These are phyloP conservation scores for Rhynchospora breviuscula DNA, from an alignment of 176 grass and related monocot genomes.

Conservation along the genomic window DNA sequence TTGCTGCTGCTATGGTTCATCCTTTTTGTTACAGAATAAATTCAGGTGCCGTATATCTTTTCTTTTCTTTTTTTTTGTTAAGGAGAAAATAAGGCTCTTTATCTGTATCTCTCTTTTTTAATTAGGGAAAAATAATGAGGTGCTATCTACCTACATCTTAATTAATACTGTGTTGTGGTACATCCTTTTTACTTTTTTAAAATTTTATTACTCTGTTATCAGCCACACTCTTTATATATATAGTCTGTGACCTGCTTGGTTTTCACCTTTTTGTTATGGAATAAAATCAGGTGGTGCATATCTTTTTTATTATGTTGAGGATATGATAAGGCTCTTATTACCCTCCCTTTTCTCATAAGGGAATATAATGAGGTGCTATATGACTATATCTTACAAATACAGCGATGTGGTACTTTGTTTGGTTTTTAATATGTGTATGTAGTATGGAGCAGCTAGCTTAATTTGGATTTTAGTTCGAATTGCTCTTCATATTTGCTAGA, in stretches of 20 bases:
- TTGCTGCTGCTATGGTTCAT: neutral
- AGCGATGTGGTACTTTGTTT: neutral
- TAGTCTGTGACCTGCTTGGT: neutral
- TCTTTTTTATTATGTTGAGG: neutral
- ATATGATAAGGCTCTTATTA: neutral
- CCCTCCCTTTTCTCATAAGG: neutral
- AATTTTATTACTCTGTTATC: too few species aligned
- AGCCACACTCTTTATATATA: too few species aligned
- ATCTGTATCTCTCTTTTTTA: neutral
- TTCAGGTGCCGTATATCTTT: neutral
- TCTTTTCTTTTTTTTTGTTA: neutral
- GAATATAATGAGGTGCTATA: neutral
- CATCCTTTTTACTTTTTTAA: too few species aligned
- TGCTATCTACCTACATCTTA: neutral
- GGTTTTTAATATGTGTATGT: neutral
- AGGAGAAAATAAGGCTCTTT: neutral
- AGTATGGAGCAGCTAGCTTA: neutral
- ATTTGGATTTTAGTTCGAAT: neutral
- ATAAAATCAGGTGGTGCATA: neutral
- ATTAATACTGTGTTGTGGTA: neutral
- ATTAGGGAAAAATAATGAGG: neutral
- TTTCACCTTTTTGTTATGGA: neutral
- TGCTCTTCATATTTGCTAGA: neutral
- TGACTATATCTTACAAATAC: neutral
- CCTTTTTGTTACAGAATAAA: neutral